Percentiles rank a stretch among this genome's conserved stretches.
Evolutionary conservation across 768 basidiomycete genomes (phyloP).

Genomic region (Rhodotorula taiwanensis): DNA sequence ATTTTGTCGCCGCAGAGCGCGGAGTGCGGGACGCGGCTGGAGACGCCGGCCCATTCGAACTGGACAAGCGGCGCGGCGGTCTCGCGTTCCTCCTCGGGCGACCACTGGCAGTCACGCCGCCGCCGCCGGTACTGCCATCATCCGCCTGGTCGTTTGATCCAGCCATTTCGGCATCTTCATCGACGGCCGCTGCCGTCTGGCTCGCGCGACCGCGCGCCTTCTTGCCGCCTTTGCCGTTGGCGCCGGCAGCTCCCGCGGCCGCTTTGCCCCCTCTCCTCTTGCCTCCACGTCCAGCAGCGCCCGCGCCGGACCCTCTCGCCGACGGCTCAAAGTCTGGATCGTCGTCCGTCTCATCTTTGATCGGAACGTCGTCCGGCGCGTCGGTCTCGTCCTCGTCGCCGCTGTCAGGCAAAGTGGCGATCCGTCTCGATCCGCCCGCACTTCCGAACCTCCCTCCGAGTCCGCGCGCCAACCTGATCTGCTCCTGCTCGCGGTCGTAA

Average conservation of each 20-base stretch:
- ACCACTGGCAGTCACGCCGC: background rate
- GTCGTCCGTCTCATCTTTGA: background rate
- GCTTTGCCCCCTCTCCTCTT: background rate
- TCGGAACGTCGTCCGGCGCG: background rate
- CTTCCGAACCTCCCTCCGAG: too few relatives aligned
- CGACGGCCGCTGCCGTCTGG: background rate
- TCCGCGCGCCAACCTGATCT: too few relatives aligned
- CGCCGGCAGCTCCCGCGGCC: background rate
- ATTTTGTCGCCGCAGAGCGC: too few relatives aligned
- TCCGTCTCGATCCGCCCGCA: too few relatives aligned
- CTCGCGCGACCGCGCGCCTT: background rate
- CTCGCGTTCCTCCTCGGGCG: background rate
- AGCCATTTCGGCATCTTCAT: background rate
- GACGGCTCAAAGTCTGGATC: slow-evolving; percentile 6
- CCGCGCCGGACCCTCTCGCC: background rate
- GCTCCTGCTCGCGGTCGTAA: background rate
- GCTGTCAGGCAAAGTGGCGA: background rate
- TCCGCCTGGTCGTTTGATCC: background rate
- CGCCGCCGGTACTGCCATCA: background rate
- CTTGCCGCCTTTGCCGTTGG: too few relatives aligned
- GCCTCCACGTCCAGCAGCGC: background rate
- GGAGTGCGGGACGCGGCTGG: too few relatives aligned
- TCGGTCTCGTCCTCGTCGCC: slow-evolving; percentile 6
- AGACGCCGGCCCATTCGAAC: too few relatives aligned
- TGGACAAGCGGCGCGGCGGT: background rate